phyloP scores from a whole-genome alignment of 2,329 filamentous ascomycete genomes.

The Cladosporium sp. region DNA sequence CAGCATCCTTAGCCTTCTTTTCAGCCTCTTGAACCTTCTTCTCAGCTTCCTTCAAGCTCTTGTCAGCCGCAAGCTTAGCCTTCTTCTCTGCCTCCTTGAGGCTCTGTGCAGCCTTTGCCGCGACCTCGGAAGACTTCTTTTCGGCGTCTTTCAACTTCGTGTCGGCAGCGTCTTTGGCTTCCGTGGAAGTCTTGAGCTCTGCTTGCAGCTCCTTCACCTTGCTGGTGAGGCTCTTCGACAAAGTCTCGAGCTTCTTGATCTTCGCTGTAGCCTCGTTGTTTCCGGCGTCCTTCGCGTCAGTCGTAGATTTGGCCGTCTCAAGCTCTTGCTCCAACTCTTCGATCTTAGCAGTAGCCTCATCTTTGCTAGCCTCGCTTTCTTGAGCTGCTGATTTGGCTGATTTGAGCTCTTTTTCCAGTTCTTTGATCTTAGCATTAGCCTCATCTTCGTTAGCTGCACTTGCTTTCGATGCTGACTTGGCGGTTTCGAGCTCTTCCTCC shows the following conservation, averaged over 20 bases:
- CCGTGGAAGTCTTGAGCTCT: slow-evolving; percentile 19
- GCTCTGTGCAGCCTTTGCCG: slow-evolving; percentile 37
- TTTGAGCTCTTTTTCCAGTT: slow-evolving; percentile 27
- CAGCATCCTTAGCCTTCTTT: slow-evolving; percentile 8
- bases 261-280: neutral
- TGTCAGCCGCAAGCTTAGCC: slow-evolving; percentile 8
- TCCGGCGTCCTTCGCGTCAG: slow-evolving; percentile 14
- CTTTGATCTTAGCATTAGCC: neutral
- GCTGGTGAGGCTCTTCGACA: slow-evolving; percentile 16
- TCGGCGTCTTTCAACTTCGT: slow-evolving; percentile 4
- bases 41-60: slow-evolving; percentile 24
- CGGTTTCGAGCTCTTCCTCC: slow-evolving; percentile 26
- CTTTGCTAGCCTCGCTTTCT: neutral
- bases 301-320: slow-evolving; percentile 18
- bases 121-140: slow-evolving; percentile 15
- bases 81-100: slow-evolving; percentile 49
- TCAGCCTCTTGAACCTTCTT: slow-evolving; percentile 19
- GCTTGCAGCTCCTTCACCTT: slow-evolving; percentile 24
- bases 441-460: neutral
- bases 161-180: neutral
- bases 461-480: neutral
- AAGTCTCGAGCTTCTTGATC: slow-evolving; percentile 4
- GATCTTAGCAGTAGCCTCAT: neutral
- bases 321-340: slow-evolving; percentile 27
- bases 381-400: neutral